Evolutionary conservation across 169 alveolate genomes (phyloP).

Genomic region (Eimeria brunetti): DNA sequence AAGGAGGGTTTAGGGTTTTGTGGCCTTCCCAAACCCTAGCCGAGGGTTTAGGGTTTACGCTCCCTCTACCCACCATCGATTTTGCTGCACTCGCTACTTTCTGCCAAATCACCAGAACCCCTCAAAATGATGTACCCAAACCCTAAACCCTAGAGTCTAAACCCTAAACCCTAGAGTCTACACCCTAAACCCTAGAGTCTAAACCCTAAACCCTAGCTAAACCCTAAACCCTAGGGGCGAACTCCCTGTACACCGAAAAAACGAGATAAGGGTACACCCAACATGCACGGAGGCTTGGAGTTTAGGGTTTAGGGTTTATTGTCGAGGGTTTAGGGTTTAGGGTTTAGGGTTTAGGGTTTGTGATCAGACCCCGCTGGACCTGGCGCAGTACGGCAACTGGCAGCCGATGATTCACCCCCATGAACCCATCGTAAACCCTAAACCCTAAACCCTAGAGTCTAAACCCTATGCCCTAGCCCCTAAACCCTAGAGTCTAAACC

Average conservation of each 20-base stretch:
- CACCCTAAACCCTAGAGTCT: background rate
- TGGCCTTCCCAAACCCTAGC: constrained; percentile 32
- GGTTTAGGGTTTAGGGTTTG: constrained; percentile 17
- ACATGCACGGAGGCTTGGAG: no score
- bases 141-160: constrained; percentile 13
- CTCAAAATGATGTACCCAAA: constrained; percentile 6
- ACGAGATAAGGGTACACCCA: no score
- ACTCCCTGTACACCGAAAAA: no score
- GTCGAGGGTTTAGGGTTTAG: constrained; percentile 26
- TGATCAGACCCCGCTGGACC: constrained; percentile 23
- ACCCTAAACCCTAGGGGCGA: background rate
- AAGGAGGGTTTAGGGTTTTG: constrained; percentile 6
- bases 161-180: background rate
- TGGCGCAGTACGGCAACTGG: constrained; percentile 42
- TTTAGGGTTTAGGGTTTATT: no score
- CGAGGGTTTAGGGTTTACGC: constrained; percentile 8
- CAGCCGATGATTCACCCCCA: constrained; percentile 31
- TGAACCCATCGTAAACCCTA: constrained; percentile 10
- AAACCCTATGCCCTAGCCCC: no score
- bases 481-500: no score
- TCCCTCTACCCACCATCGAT: background rate
- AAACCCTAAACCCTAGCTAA: background rate
- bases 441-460: constrained; percentile 5
- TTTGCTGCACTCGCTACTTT: constrained; percentile 13
- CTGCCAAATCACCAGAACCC: constrained; percentile 22